These are phyloP conservation scores for Penicillium italicum DNA, from an alignment of 2,329 filamentous ascomycete species.

Conservation along the genomic window DNA sequence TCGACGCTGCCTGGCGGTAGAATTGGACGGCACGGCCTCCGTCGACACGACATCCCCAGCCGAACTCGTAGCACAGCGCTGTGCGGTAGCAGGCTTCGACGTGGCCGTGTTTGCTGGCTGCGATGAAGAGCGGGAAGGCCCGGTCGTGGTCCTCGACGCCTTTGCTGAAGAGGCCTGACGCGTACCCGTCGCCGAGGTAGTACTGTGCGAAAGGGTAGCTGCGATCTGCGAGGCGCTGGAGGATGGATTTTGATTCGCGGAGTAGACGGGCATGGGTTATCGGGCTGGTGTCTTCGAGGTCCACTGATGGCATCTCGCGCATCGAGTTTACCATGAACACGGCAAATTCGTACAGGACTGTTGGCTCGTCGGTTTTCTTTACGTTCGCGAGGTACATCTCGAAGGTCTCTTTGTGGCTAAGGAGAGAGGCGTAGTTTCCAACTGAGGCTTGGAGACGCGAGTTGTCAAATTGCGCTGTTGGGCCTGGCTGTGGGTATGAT, in stretches of 20 bases:
- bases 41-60: constrained; percentile 90
- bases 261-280: constrained; percentile 65
- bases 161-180: constrained; percentile 92
- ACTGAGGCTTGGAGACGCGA: constrained; percentile 72
- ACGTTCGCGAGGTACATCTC: constrained; percentile 98
- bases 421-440: constrained; percentile 83
- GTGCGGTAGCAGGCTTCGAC: constrained; percentile 93
- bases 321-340: constrained; percentile 89
- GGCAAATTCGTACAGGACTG: constrained; percentile 93
- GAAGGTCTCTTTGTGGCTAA: constrained; percentile 88
- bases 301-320: constrained; percentile 66
- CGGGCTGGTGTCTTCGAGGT: constrained; percentile 26
- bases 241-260: constrained; percentile 81
- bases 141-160: constrained; percentile 87
- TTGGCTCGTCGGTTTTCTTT: constrained; percentile 89
- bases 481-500: constrained; percentile 77
- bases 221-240: constrained; percentile 78
- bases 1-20: constrained; percentile 82
- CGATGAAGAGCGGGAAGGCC: constrained; percentile 86
- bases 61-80: constrained; percentile 94
- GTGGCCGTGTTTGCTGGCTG: constrained; percentile 94
- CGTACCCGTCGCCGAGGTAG: constrained; percentile 90
- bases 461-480: constrained; percentile 69
- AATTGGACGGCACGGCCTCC: constrained; percentile 91
- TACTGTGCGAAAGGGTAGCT: constrained; percentile 98